Evolutionary conservation across 441 rosid genomes (phyloP), one percentile per base, ranked within the genome.

Genomic region (Adansonia gregorii): DNA sequence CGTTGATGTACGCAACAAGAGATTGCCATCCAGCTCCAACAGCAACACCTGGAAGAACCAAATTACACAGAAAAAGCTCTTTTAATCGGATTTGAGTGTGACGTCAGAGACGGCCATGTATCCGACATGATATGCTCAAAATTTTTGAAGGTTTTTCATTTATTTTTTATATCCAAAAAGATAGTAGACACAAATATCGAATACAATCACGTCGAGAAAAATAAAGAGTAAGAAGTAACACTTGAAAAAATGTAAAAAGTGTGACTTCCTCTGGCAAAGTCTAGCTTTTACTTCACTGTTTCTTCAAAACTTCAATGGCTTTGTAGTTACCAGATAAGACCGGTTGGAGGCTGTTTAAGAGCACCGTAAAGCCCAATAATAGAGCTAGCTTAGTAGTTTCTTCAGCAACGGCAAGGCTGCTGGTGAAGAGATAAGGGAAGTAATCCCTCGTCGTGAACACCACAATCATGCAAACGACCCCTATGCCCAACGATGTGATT

Each of bases 21-120:
- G 92, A 75, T 76, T 94, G 98, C 98, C 98, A 94, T 78, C 97
- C 97, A 0, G 95, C 95, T 82, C 96, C 97, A 84, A 90, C 86
- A 43, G 97, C 97, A 82, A 94, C 98, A 35, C 98, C 97, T 93
- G 66, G 12, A 19, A 2, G 49, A 60, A 12, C 51, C 45, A 35
- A 76, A 5, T 14, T 48, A 19, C 22, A 1, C 27, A 56, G 19
- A 19, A 24, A 59, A 27, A 27, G 66, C 12, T 60, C 24, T 10
- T 0, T 10, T 59, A 22, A 12, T 8, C 6, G 6, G 14, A 22
- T 15, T 60, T 20, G 4, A 20, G 8, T 60, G 65, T 11, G 35
- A 27, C 35, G 35, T 27, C 35, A 27, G 35, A 27, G 35, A 27
- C 2, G 2, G 35, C 2, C 35, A 27, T 27, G 35, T 27, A 27